These are phyloP conservation scores for Nicotiana noctiflora DNA, from an alignment of 257 asterid genomes.

Conservation along the genomic window DNA sequence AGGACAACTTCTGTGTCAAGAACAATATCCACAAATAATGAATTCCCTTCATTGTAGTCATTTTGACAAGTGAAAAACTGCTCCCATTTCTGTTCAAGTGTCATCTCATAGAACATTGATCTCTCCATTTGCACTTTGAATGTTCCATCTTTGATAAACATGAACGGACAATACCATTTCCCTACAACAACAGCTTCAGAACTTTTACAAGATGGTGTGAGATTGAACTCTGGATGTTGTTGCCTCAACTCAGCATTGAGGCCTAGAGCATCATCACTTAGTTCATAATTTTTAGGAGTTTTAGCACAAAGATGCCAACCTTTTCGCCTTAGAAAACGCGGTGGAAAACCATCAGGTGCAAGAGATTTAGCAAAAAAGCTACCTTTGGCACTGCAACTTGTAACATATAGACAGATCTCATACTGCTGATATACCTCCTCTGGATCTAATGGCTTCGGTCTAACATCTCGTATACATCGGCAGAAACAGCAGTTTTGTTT, in stretches of 20 bases:
- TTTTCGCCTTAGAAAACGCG: constrained; percentile 23
- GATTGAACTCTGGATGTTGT: constrained; percentile 6
- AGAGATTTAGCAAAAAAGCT: constrained; percentile 21
- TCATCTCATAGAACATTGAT: constrained; percentile 44
- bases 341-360: constrained; percentile 41
- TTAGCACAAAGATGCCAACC: not conserved
- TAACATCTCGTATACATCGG: constrained; percentile 33
- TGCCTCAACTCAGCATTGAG: not conserved
- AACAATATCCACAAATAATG: constrained; percentile 29
- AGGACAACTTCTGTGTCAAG: constrained; percentile 30
- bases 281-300: not conserved
- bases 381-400: constrained; percentile 1
- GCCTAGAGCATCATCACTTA: constrained; percentile 11
- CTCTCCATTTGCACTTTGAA: constrained; percentile 34
- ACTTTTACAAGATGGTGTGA: not conserved
- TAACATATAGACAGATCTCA: constrained; percentile 14
- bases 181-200: constrained; percentile 25
- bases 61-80: constrained; percentile 28
- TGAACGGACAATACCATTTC: constrained; percentile 65
- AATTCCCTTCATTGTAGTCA: not conserved
- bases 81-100: constrained; percentile 62
- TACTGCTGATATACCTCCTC: constrained; percentile 39
- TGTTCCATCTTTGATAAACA: constrained; percentile 49
- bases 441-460: constrained; percentile 48
- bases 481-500: constrained; percentile 41